Evolutionary conservation across 2,329 filamentous ascomycete genomes (phyloP), one percentile per base, ranked within the genome.

Genomic region (Cladosporium colombiae): DNA sequence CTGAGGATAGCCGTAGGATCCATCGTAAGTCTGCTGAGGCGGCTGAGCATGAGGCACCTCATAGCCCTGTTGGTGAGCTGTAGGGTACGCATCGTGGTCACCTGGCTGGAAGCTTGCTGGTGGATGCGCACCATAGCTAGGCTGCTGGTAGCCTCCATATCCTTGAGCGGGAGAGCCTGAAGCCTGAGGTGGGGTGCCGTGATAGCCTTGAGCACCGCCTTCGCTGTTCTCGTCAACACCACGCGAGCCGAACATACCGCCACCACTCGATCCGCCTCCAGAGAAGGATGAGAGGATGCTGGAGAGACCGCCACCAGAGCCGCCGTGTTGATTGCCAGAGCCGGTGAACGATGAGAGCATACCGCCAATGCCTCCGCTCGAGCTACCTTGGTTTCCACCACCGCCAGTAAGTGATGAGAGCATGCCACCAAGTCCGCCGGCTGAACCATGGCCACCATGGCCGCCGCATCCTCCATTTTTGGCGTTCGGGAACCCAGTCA

Each of bases 21-120:
- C 55, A 27, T 33, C 33, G 55, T 35, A 57, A n/a, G 16, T 5
- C 21, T 40, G 31, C 33, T 57, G 55, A 16, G 70, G 73, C 53
- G 70, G 70, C 40, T 46, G 40, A 13, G 40, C 40, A 46, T 70
- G 70, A 25, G 66, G 70, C 46, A 73, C 71, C 49, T 77, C 75
- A 31, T 77, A 76, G 3, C 75, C 75, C 53, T 76, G 75, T 62
- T 76, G 75, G 46, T 76, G 76, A 11, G 75, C 73, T 7, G 73
- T 74, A 13, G 73, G 75, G 57, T 73, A 76, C 2, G 73, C 70
- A 60, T 70, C 70, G 5, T 69, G 68, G 60, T 72, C 73, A 21
- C 73, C 70, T 31, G 70, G 69, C 25, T 71, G 69, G 53, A 74
- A 76, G 6, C 70, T 69, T 16, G 73, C 74, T 27, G 73, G 67